Base-by-base conservation (phyloP, 1,284 basidiomycete species). In the Sporisorium exsertum region DNA sequence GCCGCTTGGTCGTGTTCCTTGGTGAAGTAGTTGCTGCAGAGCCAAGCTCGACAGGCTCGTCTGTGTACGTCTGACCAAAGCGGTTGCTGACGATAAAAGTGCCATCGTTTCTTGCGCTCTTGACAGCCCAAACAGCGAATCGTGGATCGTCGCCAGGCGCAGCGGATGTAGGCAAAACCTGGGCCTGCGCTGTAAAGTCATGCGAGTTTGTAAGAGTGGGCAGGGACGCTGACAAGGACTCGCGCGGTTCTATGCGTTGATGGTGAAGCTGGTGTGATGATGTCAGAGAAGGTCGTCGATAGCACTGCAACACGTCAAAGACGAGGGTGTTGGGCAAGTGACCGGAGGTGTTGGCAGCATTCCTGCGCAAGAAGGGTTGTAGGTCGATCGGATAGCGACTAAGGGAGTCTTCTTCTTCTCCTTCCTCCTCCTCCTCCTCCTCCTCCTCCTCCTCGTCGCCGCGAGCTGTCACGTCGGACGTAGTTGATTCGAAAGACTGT, bases 51-150 rank as follows among this genome's bases (percentile, higher is more conserved):
- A 22, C 45, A 3, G 58, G 7, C 22, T 46, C 47, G 5, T 55
- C 46, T 7, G n/a, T 40, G 20, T 65, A 52, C 16, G 63, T 66
- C 29, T 66, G 61, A 45, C 74, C 80, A 5, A 40, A 13, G 26
- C 74, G 65, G 43, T 65, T 57, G 63, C 56, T 70, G 46, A 77
- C 40, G 24, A 77, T 55, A 18, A 77, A 74, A 9, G 58, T 55
- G 42, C 70, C 72, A 16, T 73, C 75, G 32, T 63, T 55, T 1
- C 35, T 61, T n/a, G 61, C 46, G 22, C 53, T 65, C 9, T 64
- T 69, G 40, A 82, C 58, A 27, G 78, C 81, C 80, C 80, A 83
- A 6, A 83, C 42, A 2, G 80, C 72, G 32, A 82, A 83, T 16
- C 81, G 52, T 3, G 80, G 80, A 50, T 83, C 81, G 29, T 83